Conservation (phyloP, 192 early-diverging fungal genomes). For the Coemansia sp. region DNA sequence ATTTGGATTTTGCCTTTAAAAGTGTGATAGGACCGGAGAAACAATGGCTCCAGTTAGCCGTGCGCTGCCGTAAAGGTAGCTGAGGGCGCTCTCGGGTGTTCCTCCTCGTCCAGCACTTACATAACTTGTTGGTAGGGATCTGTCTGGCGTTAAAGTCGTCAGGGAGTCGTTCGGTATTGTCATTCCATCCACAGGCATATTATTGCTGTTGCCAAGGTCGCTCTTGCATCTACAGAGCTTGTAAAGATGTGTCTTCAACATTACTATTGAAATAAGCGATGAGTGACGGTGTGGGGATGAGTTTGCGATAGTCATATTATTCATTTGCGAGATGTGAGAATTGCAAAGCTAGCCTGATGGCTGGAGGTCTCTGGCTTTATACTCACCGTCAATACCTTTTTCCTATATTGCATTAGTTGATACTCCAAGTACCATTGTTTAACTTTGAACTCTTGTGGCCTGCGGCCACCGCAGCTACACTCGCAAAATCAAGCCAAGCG, state of each 20-base stretch:
- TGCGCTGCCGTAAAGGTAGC: slow-evolving; percentile 18
- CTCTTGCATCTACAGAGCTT: background rate
- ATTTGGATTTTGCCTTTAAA: background rate
- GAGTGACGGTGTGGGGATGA: no score
- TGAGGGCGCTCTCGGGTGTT: slow-evolving; percentile 1
- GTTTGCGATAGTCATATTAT: background rate
- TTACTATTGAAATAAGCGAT: background rate
- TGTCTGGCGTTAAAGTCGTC: background rate
- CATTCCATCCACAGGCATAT: background rate
- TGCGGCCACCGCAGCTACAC: slow-evolving; percentile 8
- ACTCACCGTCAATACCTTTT: background rate
- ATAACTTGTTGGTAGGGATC: background rate
- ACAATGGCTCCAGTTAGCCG: background rate
- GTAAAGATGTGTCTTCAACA: background rate
- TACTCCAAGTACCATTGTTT: background rate
- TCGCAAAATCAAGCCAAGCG: background rate
- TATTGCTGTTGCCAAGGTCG: background rate
- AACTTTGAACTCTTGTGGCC: background rate
- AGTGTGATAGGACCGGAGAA: slow-evolving; percentile 2
- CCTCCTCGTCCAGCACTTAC: background rate
- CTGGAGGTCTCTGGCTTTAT: background rate
- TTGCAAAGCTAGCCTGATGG: background rate
- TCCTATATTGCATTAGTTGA: background rate
- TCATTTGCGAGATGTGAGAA: background rate
- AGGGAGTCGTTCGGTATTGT: background rate